Base-by-base conservation (phyloP, 768 basidiomycete genomes). In the Russula sp. region DNA sequence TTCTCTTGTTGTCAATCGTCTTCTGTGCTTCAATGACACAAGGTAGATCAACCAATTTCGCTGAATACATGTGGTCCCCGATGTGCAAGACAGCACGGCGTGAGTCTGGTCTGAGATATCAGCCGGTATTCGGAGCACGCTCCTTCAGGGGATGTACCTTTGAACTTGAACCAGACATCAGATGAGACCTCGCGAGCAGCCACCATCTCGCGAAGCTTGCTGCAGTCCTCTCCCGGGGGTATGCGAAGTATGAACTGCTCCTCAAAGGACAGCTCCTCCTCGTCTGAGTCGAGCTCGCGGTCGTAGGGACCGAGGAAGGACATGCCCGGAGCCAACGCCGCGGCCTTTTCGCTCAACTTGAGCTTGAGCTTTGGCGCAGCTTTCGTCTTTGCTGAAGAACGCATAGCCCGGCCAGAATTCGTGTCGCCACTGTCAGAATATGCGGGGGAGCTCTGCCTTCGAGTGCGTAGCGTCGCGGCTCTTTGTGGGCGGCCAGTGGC, bases 151-250 rank as follows among this genome's bases (percentile, higher is more conserved):
- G 22, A 59, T 67, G 34, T 69, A 93, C 94, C 94, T 76, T 97
- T 93, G 73, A 99, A 98, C 75, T 96, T 97, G 81, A 99, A 95
- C 90, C 93, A 98, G 13, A 75, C 85, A 67, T 95, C 95, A 68
- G 86, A 85, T 13, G 82, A 70, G 7, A 93, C 77, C 70, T 95
- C 92, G 64, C 93, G 81, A 53, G 85, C 75, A 55, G 84, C 81
- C 38, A 94, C 85, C 81, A 90, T 87, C 77, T 92, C 91, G 72
- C 83, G 82, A 62, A 96, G 69, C 68, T 78, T 85, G 42, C 93
- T 88, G 59, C 84, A 83, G 66, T 93, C 90, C 64, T 89, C 87
- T 2, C 91, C 91, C 9, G 87, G 83, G 0, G 91, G 92, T 79
- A 98, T 84, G 34, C 95, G 75, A 36, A 99, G 76, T 58, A 99